Percentiles rank a stretch among this genome's conserved stretches.
Evolutionary conservation across 768 basidiomycete genomes (phyloP).

Genomic region (Coprinellus micaceus): DNA sequence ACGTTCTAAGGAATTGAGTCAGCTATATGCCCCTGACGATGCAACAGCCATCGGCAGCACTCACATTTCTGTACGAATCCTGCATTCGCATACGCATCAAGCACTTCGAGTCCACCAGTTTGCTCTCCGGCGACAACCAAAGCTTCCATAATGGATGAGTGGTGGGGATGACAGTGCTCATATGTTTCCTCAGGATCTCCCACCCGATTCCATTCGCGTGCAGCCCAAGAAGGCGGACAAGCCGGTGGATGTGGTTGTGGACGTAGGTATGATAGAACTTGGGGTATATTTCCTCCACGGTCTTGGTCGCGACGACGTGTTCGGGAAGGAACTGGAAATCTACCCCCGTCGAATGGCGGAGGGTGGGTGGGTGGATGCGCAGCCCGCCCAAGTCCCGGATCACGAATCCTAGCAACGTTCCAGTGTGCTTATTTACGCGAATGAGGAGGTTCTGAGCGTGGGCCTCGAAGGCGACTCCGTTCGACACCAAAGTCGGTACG

Average conservation of each 20-base stretch:
- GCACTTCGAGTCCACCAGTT: slow-evolving; percentile 49
- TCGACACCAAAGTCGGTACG: slow-evolving; percentile 47
- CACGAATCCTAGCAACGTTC: slow-evolving; percentile 46
- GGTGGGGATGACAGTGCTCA: slow-evolving; percentile 41
- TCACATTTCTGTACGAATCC: slow-evolving; percentile 53
- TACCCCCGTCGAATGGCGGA: slow-evolving; percentile 44
- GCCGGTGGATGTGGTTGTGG: slow-evolving; percentile 56
- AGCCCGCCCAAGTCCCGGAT: slow-evolving; percentile 57
- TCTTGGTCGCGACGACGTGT: slow-evolving; percentile 47
- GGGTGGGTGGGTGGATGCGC: slow-evolving; percentile 48
- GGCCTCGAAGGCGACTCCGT: slow-evolving; percentile 60
- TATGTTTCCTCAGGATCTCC: slow-evolving; percentile 44
- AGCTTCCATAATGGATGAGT: slow-evolving; percentile 42
- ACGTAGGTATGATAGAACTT: slow-evolving; percentile 61
- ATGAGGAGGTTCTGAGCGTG: slow-evolving; percentile 57
- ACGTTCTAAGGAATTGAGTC: slow-evolving; percentile 43
- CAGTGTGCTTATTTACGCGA: slow-evolving; percentile 41
- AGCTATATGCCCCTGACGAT: not conserved
- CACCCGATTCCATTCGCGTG: slow-evolving; percentile 52
- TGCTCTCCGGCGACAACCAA: slow-evolving; percentile 42
- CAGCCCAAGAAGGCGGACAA: slow-evolving; percentile 49
- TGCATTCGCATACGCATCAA: slow-evolving; percentile 56
- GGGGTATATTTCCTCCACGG: slow-evolving; percentile 48
- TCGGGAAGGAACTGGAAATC: slow-evolving; percentile 50
- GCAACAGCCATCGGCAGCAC: slow-evolving; percentile 11